Percentiles rank a stretch among this genome's conserved stretches.
These are phyloP conservation scores for Colletotrichum agaves DNA, from an alignment of 2,329 filamentous ascomycete species.

Conservation along the genomic window DNA sequence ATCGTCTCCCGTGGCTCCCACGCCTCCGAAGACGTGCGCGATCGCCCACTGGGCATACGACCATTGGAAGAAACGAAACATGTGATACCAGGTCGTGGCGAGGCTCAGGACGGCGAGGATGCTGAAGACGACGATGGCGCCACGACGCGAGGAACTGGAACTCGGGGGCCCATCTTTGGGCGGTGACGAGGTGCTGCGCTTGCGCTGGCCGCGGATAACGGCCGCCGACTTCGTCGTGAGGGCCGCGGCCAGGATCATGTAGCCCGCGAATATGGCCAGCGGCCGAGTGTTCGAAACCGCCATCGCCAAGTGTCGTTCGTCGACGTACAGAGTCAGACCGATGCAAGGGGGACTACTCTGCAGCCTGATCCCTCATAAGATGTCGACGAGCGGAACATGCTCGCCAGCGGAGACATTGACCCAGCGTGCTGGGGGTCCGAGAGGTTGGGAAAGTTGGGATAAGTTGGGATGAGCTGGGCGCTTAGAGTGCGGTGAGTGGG, in stretches of 20 bases:
- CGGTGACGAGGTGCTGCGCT: not conserved
- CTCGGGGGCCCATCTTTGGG: not conserved
- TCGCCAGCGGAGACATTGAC: not conserved
- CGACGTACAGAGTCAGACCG: not conserved
- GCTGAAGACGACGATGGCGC: conserved; percentile 38
- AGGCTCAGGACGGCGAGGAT: conserved; percentile 41
- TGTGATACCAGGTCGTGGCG: conserved; percentile 43
- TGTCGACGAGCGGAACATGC: not conserved
- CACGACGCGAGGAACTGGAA: not conserved
- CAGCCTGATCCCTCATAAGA: not conserved
- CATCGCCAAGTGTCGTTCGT: not conserved
- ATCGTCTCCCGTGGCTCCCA: not conserved
- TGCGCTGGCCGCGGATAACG: conserved; percentile 30
- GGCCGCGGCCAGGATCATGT: conserved; percentile 38
- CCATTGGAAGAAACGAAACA: conserved; percentile 43
- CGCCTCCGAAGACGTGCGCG: conserved; percentile 11
- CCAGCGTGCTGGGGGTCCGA: not conserved
- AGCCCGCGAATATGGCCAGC: conserved; percentile 40
- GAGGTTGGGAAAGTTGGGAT: not conserved
- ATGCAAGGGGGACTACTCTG: too few species aligned
- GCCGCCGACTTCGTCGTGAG: conserved; percentile 38
- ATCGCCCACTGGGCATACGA: conserved; percentile 38
- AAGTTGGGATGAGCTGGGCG: too few species aligned
- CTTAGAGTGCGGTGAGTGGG: conserved; percentile 1
- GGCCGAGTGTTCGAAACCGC: conserved; percentile 37